phyloP scores from a whole-genome alignment of 2,329 filamentous ascomycete genomes.

The Penicillium sp. region DNA sequence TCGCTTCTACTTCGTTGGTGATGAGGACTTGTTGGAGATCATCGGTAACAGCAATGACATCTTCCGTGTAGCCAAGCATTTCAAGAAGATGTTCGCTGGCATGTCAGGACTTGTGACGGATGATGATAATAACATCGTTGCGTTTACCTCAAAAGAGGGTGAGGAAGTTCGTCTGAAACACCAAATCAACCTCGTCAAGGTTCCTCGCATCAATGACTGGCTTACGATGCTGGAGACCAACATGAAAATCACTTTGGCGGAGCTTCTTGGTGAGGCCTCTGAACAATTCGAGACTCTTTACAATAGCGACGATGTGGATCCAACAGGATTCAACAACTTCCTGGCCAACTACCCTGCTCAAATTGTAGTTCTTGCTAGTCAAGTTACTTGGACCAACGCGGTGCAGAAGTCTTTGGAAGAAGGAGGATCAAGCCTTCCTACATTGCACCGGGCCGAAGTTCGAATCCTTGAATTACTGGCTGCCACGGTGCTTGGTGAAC shows the following conservation, averaged over 20 bases:
- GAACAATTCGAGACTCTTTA: constrained; percentile 78
- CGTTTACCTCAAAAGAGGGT: constrained; percentile 92
- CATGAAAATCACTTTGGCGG: constrained; percentile 92
- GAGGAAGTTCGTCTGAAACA: constrained; percentile 84
- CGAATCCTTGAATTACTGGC: constrained; percentile 81
- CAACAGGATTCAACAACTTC: constrained; percentile 69
- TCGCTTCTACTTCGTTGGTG: constrained; percentile 98
- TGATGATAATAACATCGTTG: constrained; percentile 82
- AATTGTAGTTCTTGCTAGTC: constrained; percentile 89
- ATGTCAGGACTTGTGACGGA: constrained; percentile 87
- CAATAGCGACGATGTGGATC: constrained; percentile 65
- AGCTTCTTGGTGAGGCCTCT: constrained; percentile 81
- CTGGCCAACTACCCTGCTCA: constrained; percentile 84
- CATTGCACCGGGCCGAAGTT: constrained; percentile 76
- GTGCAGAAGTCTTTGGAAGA: constrained; percentile 73
- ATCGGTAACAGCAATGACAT: constrained; percentile 99
- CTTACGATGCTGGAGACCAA: constrained; percentile 84
- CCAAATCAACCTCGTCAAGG: constrained; percentile 87
- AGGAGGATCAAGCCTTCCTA: constrained; percentile 65
- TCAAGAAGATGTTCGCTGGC: constrained; percentile 99
- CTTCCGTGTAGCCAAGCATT: constrained; percentile 91
- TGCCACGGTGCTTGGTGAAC: constrained; percentile 81
- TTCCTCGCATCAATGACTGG: constrained; percentile 98
- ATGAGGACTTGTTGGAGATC: constrained; percentile 96
- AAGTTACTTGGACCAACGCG: constrained; percentile 86